These are phyloP conservation scores for Diutina mesorugosa DNA, from an alignment of 1,139 yeast species.

Conservation along the genomic window DNA sequence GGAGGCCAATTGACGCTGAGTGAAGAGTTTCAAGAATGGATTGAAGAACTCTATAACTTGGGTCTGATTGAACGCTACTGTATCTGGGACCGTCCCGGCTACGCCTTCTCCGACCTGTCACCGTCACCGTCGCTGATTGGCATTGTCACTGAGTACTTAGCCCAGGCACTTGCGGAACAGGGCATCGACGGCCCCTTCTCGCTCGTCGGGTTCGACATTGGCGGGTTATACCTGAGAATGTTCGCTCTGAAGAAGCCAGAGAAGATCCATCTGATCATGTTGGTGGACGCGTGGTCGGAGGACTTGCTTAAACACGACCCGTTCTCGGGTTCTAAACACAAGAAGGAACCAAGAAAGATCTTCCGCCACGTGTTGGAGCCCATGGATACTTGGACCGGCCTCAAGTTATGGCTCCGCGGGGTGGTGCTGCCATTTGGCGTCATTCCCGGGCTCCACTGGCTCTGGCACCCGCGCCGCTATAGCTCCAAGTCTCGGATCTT, in stretches of 20 bases:
- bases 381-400: conserved; percentile 40
- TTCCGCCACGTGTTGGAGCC: conserved; percentile 26
- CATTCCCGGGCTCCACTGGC: conserved; percentile 26
- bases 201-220: conserved; percentile 68
- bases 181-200: conserved; percentile 43
- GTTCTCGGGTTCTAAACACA: conserved; percentile 23
- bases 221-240: conserved; percentile 65
- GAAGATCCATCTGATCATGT: conserved; percentile 45
- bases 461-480: conserved; percentile 28
- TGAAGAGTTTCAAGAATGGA: conserved; percentile 56
- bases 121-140: conserved; percentile 70
- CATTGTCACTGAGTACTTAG: conserved; percentile 46
- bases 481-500: conserved; percentile 50
- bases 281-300: conserved; percentile 72
- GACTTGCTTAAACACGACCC: conserved; percentile 42
- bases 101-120: conserved; percentile 68
- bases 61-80: conserved; percentile 60
- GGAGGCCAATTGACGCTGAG: conserved; percentile 63
- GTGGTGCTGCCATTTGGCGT: conserved; percentile 51
- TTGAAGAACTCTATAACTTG: conserved; percentile 51
- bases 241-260: conserved; percentile 57
- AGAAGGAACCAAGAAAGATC: conserved; percentile 20
- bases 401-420: conserved; percentile 56
- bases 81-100: conserved; percentile 81
- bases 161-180: conserved; percentile 42